phyloP scores from a whole-genome alignment of 176 grass and related monocot genomes.

The Cenchrus fungigraminus region DNA sequence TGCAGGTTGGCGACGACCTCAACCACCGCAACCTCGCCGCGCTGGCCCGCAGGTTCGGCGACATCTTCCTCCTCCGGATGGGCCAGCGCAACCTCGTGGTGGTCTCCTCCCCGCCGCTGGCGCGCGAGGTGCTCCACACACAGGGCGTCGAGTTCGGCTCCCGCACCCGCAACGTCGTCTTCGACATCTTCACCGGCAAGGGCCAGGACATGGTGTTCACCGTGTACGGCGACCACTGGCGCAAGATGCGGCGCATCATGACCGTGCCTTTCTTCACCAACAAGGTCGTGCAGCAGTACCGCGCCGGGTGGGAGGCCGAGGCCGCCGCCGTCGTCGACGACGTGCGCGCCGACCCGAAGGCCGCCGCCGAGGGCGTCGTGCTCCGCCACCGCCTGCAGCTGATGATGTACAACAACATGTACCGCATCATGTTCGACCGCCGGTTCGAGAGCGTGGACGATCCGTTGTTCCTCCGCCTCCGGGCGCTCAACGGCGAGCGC shows the following conservation, averaged over 20 bases:
- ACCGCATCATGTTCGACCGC: slow-evolving; percentile 88
- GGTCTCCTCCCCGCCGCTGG: slow-evolving; percentile 69
- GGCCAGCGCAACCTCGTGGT: slow-evolving; percentile 84
- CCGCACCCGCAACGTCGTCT: slow-evolving; percentile 86
- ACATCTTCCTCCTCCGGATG: slow-evolving; percentile 89
- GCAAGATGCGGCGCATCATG: slow-evolving; percentile 95
- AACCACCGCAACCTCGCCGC: slow-evolving; percentile 86
- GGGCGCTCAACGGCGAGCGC: slow-evolving; percentile 70
- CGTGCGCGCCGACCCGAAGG: slow-evolving; percentile 51
- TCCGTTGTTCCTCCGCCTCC: slow-evolving; percentile 68
- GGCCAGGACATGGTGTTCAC: slow-evolving; percentile 99
- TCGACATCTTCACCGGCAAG: slow-evolving; percentile 87
- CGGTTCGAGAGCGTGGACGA: slow-evolving; percentile 78
- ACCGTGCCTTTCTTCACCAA: slow-evolving; percentile 90
- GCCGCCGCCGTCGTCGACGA: slow-evolving; percentile 65
- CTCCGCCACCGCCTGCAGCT: slow-evolving; percentile 76
- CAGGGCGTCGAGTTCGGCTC: slow-evolving; percentile 95
- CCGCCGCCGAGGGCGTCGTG: slow-evolving; percentile 61
- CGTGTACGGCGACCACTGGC: slow-evolving; percentile 93
- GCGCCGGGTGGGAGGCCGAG: slow-evolving; percentile 72
- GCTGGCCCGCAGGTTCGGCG: slow-evolving; percentile 64
- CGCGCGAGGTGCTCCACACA: slow-evolving; percentile 80
- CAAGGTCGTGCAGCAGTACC: slow-evolving; percentile 95
- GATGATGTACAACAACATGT: slow-evolving; percentile 99
- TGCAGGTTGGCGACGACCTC: slow-evolving; percentile 89